Conservation (phyloP, 257 asterid genomes). For the Solanum bukasovii region DNA sequence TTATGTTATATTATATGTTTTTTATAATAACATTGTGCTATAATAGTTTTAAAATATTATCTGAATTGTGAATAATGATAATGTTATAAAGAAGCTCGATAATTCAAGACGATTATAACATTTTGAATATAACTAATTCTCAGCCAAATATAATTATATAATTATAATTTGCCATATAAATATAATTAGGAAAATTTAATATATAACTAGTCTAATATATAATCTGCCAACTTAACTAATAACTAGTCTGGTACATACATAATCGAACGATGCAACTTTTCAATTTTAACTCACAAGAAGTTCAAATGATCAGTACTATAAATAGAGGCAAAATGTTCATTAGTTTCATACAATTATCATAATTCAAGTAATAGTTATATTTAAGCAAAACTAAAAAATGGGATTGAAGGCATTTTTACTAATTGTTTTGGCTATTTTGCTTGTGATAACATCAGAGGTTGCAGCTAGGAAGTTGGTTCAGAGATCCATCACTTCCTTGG, state of each 20-base stretch:
- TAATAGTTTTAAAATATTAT: neutral
- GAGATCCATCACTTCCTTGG: neutral
- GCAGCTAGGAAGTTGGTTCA: conserved; percentile 8
- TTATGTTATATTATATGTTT: neutral
- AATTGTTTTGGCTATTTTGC: neutral
- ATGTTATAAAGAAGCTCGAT: neutral
- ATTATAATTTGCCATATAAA: neutral
- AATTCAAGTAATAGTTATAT: neutral
- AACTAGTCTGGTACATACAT: neutral
- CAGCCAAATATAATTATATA: neutral
- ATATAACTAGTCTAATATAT: too few species aligned
- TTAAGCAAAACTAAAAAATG: neutral
- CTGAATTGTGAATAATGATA: accelerated
- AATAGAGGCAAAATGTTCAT: neutral
- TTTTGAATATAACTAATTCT: neutral
- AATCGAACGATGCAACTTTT: neutral
- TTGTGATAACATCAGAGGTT: conserved; percentile 3
- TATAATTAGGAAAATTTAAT: too few species aligned
- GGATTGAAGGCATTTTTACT: neutral
- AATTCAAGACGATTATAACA: neutral
- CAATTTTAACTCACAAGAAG: neutral
- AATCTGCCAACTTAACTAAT: neutral
- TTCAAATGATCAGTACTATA: neutral
- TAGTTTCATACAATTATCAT: neutral
- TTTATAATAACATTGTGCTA: neutral